Evolutionary conservation across 1,284 basidiomycete genomes (phyloP).

Genomic region (Fomitopsis betulina): DNA sequence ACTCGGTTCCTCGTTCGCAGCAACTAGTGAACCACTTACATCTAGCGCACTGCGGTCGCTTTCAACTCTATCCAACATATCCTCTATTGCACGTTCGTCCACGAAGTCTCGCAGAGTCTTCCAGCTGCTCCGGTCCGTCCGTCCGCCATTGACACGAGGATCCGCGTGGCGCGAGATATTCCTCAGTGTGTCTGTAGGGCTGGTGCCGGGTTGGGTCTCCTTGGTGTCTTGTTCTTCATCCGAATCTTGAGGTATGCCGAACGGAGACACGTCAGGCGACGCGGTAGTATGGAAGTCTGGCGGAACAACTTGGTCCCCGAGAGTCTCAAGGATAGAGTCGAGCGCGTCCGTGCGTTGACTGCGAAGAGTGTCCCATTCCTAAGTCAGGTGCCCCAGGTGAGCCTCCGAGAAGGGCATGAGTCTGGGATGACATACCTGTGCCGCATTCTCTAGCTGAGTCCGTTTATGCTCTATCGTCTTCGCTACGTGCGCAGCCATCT

Average conservation of each 20-base stretch:
- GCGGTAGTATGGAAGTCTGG: slow-evolving; percentile 66
- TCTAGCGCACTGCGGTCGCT: slow-evolving; percentile 61
- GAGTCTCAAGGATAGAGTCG: slow-evolving; percentile 64
- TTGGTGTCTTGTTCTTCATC: slow-evolving; percentile 37
- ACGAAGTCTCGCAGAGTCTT: slow-evolving; percentile 80
- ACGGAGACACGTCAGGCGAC: slow-evolving; percentile 61
- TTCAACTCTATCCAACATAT: slow-evolving; percentile 67
- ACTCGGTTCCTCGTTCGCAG: not conserved
- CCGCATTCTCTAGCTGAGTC: slow-evolving; percentile 48
- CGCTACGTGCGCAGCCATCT: slow-evolving; percentile 69
- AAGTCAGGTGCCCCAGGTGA: not conserved
- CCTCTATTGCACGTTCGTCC: slow-evolving; percentile 74
- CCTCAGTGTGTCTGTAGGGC: slow-evolving; percentile 28
- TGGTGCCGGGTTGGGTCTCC: slow-evolving; percentile 20
- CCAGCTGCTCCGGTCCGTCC: slow-evolving; percentile 56
- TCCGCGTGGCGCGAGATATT: slow-evolving; percentile 22
- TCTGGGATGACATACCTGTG: slow-evolving; percentile 44
- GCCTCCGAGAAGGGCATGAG: not conserved
- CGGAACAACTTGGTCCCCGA: slow-evolving; percentile 67
- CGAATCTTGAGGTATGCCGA: slow-evolving; percentile 61
- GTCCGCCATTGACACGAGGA: slow-evolving; percentile 16
- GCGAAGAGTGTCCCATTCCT: slow-evolving; percentile 71
- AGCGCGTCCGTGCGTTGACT: slow-evolving; percentile 54
- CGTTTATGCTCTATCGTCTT: slow-evolving; percentile 71
- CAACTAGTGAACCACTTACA: slow-evolving; percentile 33